Evolutionary conservation across 2,329 filamentous ascomycete genomes (phyloP).

Genomic region (Bipolaris cookei): DNA sequence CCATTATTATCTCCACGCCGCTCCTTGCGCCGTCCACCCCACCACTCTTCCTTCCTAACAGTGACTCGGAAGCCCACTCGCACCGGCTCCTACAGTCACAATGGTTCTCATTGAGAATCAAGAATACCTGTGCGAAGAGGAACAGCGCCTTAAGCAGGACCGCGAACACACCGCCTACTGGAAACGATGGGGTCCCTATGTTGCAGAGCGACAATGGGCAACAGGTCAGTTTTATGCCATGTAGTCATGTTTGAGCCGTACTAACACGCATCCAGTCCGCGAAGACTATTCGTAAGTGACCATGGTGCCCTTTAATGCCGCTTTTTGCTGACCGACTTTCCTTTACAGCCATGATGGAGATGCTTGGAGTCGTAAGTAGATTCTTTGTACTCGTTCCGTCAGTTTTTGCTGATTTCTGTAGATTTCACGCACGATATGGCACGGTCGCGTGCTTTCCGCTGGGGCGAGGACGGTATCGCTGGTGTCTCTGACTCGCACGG

Average conservation of each 20-base stretch:
- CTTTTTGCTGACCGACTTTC: slow-evolving; percentile 34
- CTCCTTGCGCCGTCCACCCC: slow-evolving; percentile 26
- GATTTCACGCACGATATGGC: slow-evolving; percentile 95
- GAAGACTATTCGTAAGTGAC: slow-evolving; percentile 81
- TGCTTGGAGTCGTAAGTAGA: slow-evolving; percentile 86
- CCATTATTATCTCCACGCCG: slow-evolving; percentile 32
- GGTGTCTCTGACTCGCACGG: slow-evolving; percentile 95
- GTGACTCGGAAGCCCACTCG: slow-evolving; percentile 9
- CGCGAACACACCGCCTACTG: slow-evolving; percentile 85
- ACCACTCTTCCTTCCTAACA: slow-evolving; percentile 17
- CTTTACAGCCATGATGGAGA: slow-evolving; percentile 74
- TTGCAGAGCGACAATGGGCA: slow-evolving; percentile 93
- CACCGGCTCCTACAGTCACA: slow-evolving; percentile 21
- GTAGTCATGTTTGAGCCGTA: slow-evolving; percentile 2
- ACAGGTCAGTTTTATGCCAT: slow-evolving; percentile 66
- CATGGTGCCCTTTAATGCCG: slow-evolving; percentile 12
- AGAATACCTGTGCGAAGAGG: slow-evolving; percentile 87
- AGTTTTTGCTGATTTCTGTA: slow-evolving; percentile 50
- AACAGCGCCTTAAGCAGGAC: slow-evolving; percentile 87
- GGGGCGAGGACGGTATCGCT: slow-evolving; percentile 97
- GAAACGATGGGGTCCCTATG: slow-evolving; percentile 98
- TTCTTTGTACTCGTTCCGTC: slow-evolving; percentile 1
- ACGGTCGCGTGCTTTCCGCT: slow-evolving; percentile 84
- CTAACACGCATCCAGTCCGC: slow-evolving; percentile 65
- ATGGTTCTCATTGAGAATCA: slow-evolving; percentile 93